Conservation (phyloP, 1,284 basidiomycete genomes). For the Trichosporon ovoides region DNA sequence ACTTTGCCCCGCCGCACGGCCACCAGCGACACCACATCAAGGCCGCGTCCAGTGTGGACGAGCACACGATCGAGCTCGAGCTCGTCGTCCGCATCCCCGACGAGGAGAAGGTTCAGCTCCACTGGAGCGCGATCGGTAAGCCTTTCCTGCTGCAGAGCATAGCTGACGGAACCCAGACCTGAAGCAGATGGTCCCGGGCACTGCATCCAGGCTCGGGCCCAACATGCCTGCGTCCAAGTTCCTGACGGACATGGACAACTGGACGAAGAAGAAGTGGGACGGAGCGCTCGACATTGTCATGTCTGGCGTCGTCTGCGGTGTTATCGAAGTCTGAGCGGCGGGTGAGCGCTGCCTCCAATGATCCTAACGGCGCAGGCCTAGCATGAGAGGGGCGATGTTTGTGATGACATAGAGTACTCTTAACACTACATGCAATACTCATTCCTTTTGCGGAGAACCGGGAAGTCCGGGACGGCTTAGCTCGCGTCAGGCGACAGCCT, state of each 20-base stretch:
- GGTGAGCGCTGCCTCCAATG: too few relatives aligned
- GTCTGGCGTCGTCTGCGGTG: constrained; percentile 40
- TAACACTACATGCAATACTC: too few relatives aligned
- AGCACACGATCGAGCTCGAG: constrained; percentile 35
- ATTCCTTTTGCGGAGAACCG: too few relatives aligned
- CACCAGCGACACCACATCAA: constrained; percentile 82
- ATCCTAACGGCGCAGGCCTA: too few relatives aligned
- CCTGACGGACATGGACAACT: constrained; percentile 41
- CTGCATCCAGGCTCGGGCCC: constrained; percentile 31
- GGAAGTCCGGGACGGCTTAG: too few relatives aligned
- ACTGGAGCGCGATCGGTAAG: constrained; percentile 45
- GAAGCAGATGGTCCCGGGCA: constrained; percentile 47
- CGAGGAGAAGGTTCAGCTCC: constrained; percentile 29
- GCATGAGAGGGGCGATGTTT: too few relatives aligned
- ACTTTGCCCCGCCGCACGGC: constrained; percentile 65
- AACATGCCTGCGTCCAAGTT: constrained; percentile 42
- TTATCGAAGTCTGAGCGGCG: constrained; percentile 33
- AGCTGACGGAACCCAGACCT: constrained; percentile 30
- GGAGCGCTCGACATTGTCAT: constrained; percentile 40
- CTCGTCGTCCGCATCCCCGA: constrained; percentile 27
- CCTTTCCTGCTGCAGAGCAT: too few relatives aligned
- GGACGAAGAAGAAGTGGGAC: constrained; percentile 36
- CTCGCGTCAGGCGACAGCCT: too few relatives aligned
- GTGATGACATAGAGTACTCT: too few relatives aligned
- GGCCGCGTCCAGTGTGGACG: constrained; percentile 47